phyloP scores from a whole-genome alignment of 768 basidiomycete genomes.

The Macrolepiota dolichaula region DNA sequence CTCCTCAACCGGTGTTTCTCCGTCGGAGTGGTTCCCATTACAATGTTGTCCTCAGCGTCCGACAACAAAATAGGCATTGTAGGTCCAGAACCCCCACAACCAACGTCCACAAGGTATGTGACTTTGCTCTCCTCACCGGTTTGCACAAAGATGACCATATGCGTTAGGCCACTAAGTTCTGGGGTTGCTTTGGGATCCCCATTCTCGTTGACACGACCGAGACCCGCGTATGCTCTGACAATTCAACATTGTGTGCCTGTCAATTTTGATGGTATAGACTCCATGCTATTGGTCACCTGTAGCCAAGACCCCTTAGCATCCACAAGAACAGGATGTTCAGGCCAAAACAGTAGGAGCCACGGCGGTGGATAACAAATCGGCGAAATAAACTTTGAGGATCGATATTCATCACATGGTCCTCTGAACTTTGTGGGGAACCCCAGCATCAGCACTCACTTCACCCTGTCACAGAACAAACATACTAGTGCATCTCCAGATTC shows the following conservation, averaged over 20 bases:
- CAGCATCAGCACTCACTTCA: not conserved
- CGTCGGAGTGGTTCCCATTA: slow-evolving; percentile 4
- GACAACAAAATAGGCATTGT: slow-evolving; percentile 7
- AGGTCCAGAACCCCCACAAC: slow-evolving; percentile 3
- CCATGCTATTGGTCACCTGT: not conserved
- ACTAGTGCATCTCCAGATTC: slow-evolving; percentile 5
- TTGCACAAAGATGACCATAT: slow-evolving; percentile 11
- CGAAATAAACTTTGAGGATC: not conserved
- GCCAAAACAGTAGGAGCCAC: slow-evolving; percentile 2
- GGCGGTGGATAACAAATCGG: not conserved
- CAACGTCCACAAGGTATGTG: slow-evolving; percentile 10
- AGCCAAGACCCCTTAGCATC: not conserved
- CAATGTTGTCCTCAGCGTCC: slow-evolving; percentile 6
- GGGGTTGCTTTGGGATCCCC: not conserved
- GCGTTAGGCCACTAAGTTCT: not conserved
- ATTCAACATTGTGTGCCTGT: not conserved
- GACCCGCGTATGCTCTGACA: slow-evolving; percentile 5
- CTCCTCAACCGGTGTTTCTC: slow-evolving; percentile 9
- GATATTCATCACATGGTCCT: not conserved
- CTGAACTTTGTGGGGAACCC: not conserved
- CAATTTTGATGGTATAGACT: not conserved
- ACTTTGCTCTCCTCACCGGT: not conserved
- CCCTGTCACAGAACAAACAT: not conserved
- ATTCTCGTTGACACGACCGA: slow-evolving; percentile 6
- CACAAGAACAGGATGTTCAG: slow-evolving; percentile 6